Conservation (phyloP, 495 filamentous ascomycete species). For the Neurospora sp. region DNA sequence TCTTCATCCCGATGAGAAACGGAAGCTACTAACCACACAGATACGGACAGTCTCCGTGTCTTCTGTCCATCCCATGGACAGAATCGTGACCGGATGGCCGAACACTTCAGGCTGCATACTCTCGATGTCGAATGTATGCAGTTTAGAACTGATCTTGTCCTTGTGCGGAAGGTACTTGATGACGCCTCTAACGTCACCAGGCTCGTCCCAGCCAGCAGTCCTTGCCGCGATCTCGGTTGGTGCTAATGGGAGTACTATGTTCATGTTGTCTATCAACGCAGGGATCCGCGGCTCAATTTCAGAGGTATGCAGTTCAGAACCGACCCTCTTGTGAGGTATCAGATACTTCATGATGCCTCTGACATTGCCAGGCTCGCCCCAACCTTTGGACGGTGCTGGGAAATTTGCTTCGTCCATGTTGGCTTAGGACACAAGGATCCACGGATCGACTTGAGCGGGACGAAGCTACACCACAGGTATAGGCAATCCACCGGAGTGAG, state of each 20-base stretch:
- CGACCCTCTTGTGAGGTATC: rapidly evolving
- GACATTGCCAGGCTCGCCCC: neutral
- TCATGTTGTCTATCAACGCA: neutral
- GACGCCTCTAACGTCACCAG: neutral
- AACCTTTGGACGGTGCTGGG: neutral
- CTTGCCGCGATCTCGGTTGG: neutral
- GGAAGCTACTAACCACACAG: neutral
- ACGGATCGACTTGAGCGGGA: neutral
- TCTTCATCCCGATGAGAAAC: neutral
- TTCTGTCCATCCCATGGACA: neutral
- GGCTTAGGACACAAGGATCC: neutral
- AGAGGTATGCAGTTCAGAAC: neutral
- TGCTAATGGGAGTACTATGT: neutral
- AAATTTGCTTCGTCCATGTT: neutral
- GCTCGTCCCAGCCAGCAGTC: neutral
- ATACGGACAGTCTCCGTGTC: neutral
- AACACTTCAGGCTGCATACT: neutral
- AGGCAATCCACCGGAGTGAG: neutral
- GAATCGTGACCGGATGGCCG: neutral
- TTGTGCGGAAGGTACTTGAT: neutral
- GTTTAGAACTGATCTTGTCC: rapidly evolving
- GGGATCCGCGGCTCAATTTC: neutral
- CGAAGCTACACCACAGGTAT: neutral
- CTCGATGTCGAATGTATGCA: neutral
- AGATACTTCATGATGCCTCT: neutral